Evolutionary conservation across 2,329 filamentous ascomycete genomes (phyloP).

Genomic region (Nigrograna mackinnonii): DNA sequence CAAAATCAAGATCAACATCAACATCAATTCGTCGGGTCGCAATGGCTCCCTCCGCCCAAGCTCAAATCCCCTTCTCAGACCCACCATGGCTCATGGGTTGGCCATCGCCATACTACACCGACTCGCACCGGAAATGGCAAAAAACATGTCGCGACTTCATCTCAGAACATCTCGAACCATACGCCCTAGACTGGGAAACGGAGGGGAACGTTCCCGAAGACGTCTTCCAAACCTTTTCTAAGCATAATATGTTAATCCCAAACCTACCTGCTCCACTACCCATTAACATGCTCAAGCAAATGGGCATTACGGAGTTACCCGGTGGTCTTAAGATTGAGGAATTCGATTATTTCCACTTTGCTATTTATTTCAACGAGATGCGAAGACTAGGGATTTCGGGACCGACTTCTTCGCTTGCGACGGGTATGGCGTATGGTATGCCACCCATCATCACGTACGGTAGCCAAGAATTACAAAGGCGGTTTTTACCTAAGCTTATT

Average conservation of each 20-base stretch:
- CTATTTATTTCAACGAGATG: conserved; percentile 72
- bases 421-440: conserved; percentile 73
- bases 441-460: conserved; percentile 74
- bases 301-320: conserved; percentile 68
- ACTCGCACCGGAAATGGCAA: conserved; percentile 68
- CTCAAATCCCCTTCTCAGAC: conserved; percentile 68
- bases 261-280: conserved; percentile 71
- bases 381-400: conserved; percentile 63
- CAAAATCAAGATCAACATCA: too few relatives aligned
- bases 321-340: conserved; percentile 71
- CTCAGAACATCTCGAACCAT: conserved; percentile 62
- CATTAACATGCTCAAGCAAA: conserved; percentile 65
- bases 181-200: conserved; percentile 72
- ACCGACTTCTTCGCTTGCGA: conserved; percentile 66
- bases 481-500: conserved; percentile 69
- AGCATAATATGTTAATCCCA: conserved; percentile 71
- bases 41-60: conserved; percentile 28
- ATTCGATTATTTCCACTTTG: conserved; percentile 71
- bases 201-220: conserved; percentile 65
- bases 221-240: conserved; percentile 67
- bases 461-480: conserved; percentile 62
- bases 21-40: too few relatives aligned
- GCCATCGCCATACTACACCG: conserved; percentile 72
- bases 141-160: conserved; percentile 69
- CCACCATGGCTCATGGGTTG: conserved; percentile 72